Evolutionary conservation across 805 yeast genomes (phyloP).

Genomic region (Kodamaea neixiangensis): DNA sequence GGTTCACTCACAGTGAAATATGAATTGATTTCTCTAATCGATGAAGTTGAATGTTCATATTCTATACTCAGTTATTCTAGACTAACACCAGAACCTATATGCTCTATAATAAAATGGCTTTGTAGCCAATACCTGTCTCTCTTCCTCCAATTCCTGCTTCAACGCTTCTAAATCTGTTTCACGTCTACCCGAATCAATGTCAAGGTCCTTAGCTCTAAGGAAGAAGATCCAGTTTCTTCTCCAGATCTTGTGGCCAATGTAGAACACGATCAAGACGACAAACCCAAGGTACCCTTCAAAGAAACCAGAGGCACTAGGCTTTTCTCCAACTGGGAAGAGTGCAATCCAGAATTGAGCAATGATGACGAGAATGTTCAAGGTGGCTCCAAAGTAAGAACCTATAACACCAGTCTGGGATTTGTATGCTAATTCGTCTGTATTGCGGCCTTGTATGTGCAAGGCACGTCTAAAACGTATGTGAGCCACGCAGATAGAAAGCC

Average conservation of each 20-base stretch:
- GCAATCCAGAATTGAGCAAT: constrained; percentile 32
- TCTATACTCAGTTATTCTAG: background rate
- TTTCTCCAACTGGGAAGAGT: constrained; percentile 26
- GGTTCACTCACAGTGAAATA: background rate
- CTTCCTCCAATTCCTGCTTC: constrained; percentile 32
- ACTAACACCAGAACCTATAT: constrained; percentile 38
- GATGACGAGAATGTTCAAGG: constrained; percentile 23
- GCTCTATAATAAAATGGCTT: constrained; percentile 38
- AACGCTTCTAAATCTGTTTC: constrained; percentile 29
- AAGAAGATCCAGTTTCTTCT: constrained; percentile 27
- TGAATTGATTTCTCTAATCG: background rate
- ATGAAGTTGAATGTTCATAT: background rate
- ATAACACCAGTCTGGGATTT: constrained; percentile 25
- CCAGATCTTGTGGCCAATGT: constrained; percentile 30
- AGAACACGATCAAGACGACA: constrained; percentile 25
- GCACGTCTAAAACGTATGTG: constrained; percentile 31
- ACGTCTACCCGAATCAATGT: constrained; percentile 29
- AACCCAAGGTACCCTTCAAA: constrained; percentile 28
- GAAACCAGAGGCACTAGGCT: constrained; percentile 24
- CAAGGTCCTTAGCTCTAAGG: constrained; percentile 23
- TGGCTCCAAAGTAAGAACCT: constrained; percentile 26
- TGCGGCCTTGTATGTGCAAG: constrained; percentile 23
- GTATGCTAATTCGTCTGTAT: constrained; percentile 25
- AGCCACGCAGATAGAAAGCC: constrained; percentile 28
- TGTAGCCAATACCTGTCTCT: constrained; percentile 28